Evolutionary conservation across 2,329 filamentous ascomycete genomes (phyloP), one percentile per base, ranked within the genome.

Genomic region (Fusarium sp.): DNA sequence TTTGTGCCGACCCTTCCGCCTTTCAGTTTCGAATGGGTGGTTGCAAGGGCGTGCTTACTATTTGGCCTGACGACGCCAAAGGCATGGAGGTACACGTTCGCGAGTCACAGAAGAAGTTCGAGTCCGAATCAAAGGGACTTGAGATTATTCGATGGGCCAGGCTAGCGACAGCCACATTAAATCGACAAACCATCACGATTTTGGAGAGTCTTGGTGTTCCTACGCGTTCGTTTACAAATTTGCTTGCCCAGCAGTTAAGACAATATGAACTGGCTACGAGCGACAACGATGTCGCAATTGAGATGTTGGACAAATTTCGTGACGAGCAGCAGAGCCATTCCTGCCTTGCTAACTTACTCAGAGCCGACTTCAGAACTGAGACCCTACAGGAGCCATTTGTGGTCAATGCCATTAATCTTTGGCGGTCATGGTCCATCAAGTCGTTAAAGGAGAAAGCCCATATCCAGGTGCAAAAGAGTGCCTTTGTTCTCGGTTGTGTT

Each of bases 1-100:
- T 85, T 15, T 80, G 86, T 3, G 81, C 85, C 3, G 82, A 88
- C 8, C 95, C 96, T 0, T 97, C 94, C 0, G 92, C 93, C 0
- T 95, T 93, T 71, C 96, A 99, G 75, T 97, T 98, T 75, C 92
- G 96, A 10, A 89, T 98, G 74, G 95, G 93, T 11, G 96, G 96
- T 2, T 95, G 91, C 81, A 99, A 99, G 81, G 96, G 96, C 0
- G 90, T 99, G 16, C 84, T 99, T 20, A 89, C 90, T 0, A 85
- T 94, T 6, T 95, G 93, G 80, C 88, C 92, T 0, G 86, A 91
- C 6, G 88, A 91, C 7, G 88, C 90, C 12, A 87, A 86, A 65
- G 86, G 86, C 1, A 87, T 86, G 30, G 89, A 95, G 60, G 87
- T 98, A 1, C 90, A 93, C 55, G 90, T 98, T 53, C 90, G 96